These are phyloP conservation scores for Sideroxylon spinosum DNA, from an alignment of 179 eudicot genomes.

Conservation along the genomic window DNA sequence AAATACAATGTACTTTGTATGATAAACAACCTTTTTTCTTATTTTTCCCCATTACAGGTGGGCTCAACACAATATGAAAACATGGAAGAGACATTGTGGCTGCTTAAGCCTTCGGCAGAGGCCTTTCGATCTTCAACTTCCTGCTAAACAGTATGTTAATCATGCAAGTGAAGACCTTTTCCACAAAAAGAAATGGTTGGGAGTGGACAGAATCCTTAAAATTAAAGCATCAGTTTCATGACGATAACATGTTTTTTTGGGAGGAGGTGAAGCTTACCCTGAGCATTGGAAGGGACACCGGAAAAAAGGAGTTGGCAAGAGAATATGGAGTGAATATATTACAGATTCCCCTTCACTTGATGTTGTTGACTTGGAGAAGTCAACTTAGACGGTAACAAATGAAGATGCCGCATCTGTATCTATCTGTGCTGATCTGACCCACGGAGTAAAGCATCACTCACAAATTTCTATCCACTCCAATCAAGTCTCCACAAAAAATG, in stretches of 20 bases:
- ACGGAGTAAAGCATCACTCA: constrained; percentile 13
- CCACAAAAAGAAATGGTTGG: constrained; percentile 17
- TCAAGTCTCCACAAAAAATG: constrained; percentile 13
- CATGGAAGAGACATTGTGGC: constrained; percentile 13
- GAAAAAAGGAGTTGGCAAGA: constrained; percentile 17
- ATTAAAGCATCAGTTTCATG: constrained; percentile 15
- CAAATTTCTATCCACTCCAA: constrained; percentile 3
- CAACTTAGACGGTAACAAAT: constrained; percentile 19
- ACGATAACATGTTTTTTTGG: constrained; percentile 10
- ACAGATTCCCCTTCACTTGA: constrained; percentile 14
- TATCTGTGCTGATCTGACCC: constrained; percentile 13
- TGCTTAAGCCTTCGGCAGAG: constrained; percentile 22
- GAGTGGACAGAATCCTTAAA: constrained; percentile 11
- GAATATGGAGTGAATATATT: constrained; percentile 23
- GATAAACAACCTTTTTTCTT: neutral
- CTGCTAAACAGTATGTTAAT: constrained; percentile 32
- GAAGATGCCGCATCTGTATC: constrained; percentile 10
- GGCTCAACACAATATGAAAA: constrained; percentile 15
- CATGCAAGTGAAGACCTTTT: constrained; percentile 19
- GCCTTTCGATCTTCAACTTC: constrained; percentile 39
- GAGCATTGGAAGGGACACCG: constrained; percentile 27
- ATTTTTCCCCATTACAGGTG: constrained; percentile 26
- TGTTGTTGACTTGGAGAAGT: constrained; percentile 46
- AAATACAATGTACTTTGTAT: neutral
- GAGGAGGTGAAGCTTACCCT: constrained; percentile 41